phyloP scores from a whole-genome alignment of 2,329 filamentous ascomycete genomes.

The Aspergillus bombycis region DNA sequence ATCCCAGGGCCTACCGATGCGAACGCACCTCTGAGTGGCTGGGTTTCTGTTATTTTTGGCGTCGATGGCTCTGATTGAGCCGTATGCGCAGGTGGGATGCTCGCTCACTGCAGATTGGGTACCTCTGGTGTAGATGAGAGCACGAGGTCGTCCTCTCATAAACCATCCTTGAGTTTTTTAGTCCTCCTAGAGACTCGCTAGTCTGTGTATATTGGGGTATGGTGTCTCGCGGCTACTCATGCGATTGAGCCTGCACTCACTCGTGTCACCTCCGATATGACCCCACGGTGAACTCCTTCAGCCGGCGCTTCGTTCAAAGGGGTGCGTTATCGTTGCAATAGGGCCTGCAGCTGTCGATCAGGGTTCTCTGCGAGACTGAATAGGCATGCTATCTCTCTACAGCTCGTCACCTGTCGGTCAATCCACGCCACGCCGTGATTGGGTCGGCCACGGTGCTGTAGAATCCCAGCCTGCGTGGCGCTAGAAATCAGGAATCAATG shows the following conservation, averaged over 20 bases:
- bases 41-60: conserved; percentile 7
- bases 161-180: conserved; percentile 3
- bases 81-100: neutral
- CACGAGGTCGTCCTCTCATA: neutral
- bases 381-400: neutral
- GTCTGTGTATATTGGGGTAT: neutral
- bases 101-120: neutral
- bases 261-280: neutral
- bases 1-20: conserved; percentile 1
- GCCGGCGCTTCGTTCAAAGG: neutral
- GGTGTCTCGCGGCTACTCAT: neutral
- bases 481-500: neutral
- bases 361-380: neutral
- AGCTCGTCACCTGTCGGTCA: neutral
- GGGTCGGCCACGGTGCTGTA: neutral
- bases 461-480: neutral
- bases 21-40: conserved; percentile 6
- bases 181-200: conserved; percentile 1
- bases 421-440: neutral
- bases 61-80: neutral
- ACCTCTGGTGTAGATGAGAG: conserved; percentile 1
- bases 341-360: neutral
- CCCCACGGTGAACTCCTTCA: neutral
- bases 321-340: neutral
- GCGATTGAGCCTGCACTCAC: neutral